Base-by-base conservation (phyloP, 1,284 basidiomycete genomes). In the Sporisorium iseilematis-ciliati region DNA sequence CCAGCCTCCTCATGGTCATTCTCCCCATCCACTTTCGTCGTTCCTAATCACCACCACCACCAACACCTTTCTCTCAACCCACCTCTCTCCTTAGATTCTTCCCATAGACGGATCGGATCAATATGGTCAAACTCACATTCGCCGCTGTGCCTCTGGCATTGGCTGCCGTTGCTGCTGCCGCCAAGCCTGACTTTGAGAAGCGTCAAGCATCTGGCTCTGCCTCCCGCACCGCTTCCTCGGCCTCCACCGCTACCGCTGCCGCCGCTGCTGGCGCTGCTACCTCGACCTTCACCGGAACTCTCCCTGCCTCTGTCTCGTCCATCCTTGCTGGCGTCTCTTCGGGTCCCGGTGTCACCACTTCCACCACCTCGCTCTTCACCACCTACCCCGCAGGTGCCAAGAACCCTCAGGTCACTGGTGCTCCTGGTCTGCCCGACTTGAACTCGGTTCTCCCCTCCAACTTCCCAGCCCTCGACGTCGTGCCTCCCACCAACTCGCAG, bases 381-480 rank as follows among this genome's bases (percentile, higher is more conserved):
- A 82, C 77, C 46, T 76, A 68, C 53, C 20, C 60, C 8, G 73
- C 77, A 21, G 81, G 81, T 45, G 73, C 79, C 33, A 57, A 52
- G 55, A 81, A 81, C 76, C 68, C 75, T 1, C 75, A 74, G 58
- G 78, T 81, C 45, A 74, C 77, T 42, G 74, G 68, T 50, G 80
- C 80, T 12, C 80, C 80, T 20, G 67, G 69, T 25, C 69, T 82
- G 18, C 80, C 80, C 25, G 42, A 57, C 51, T 20, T 72, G 54
- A 73, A 63, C 52, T 31, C 57, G 26, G 53, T 81, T 52, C 53
- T 69, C 20, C 60, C 63, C 10, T 41, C 81, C 29, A 88, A 89
- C 80, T 95, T 93, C 85, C 93, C 93, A 2, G 51, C 89, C 0
- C 87, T 93, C 25, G 93, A 94, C 84, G 86, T 86, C 35, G 82